Evolutionary conservation across 108 stramenopile species (phyloP).

Genomic region (Fragilaria radians): DNA sequence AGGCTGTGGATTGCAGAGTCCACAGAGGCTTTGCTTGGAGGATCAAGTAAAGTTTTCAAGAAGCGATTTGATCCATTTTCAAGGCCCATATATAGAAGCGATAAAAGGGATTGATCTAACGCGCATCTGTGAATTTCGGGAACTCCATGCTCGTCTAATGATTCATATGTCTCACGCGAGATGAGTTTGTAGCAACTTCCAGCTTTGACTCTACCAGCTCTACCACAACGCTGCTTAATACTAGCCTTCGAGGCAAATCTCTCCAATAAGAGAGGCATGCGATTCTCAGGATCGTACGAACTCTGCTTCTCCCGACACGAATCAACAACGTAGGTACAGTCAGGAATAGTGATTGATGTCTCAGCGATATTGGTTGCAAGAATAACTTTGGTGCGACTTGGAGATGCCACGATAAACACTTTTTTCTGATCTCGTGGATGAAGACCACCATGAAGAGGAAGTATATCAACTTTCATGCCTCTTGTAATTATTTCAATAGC

Average conservation of each 20-base stretch:
- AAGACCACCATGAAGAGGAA: slow-evolving; percentile 89
- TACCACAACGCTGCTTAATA: slow-evolving; percentile 69
- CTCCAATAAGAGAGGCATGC: slow-evolving; percentile 82
- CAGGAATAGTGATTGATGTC: slow-evolving; percentile 92
- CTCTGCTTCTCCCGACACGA: slow-evolving; percentile 80
- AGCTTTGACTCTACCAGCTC: slow-evolving; percentile 75
- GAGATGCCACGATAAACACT: slow-evolving; percentile 66
- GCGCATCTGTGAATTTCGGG: slow-evolving; percentile 78
- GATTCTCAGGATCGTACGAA: slow-evolving; percentile 77
- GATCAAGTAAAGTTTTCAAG: slow-evolving; percentile 52
- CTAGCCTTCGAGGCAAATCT: slow-evolving; percentile 72
- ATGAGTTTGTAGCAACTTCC: slow-evolving; percentile 87
- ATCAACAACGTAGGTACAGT: slow-evolving; percentile 90
- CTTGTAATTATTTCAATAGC: slow-evolving; percentile 29
- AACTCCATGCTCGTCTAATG: slow-evolving; percentile 57
- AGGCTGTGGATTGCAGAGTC: slow-evolving; percentile 54
- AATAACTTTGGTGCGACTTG: slow-evolving; percentile 86
- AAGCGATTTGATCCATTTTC: slow-evolving; percentile 65
- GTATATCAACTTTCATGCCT: slow-evolving; percentile 33
- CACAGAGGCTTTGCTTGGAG: slow-evolving; percentile 53
- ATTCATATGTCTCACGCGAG: slow-evolving; percentile 35
- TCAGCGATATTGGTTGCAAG: slow-evolving; percentile 94
- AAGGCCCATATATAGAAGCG: slow-evolving; percentile 71
- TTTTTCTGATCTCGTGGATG: slow-evolving; percentile 82
- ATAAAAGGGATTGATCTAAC: slow-evolving; percentile 75